Base-by-base conservation (phyloP, 1,284 basidiomycete species). In the Ceraceosorus guamensis region DNA sequence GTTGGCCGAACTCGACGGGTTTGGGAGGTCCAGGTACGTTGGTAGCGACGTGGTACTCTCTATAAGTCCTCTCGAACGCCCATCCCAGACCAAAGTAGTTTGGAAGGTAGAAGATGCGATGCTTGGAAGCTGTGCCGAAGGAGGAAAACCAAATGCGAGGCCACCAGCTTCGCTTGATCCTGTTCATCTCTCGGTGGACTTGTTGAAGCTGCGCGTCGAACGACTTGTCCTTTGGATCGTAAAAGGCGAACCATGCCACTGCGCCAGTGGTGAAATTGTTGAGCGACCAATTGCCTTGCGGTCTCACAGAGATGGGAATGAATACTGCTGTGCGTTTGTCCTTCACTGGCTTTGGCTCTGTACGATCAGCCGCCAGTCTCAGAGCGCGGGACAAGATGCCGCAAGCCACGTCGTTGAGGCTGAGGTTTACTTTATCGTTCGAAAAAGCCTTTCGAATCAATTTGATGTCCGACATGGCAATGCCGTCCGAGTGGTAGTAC, bases 251-350 rank as follows among this genome's bases (percentile, higher is more conserved):
- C 73, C 73, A 75, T 3, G 69, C 69, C 35, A 75, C 66, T 4
- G 66, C 66, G 6, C 72, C 73, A 6, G 72, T 73, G 5, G 73
- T 75, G 39, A 53, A 67, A 48, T 75, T 75, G 60, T 60, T 62
- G 51, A 75, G 59, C 37, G 63, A 62, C 70, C 71, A 75, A 50
- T 75, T 66, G 24, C 71, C 71, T 44, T 62, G 57, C 34, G 69
- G 70, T 32, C 73, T 68, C 32, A 68, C 55, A 18, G 63, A 67
- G 56, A 75, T 71, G 35, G 73, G 73, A 7, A 75, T 63, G 60
- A 75, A 74, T 53, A 75, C 62, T 46, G 73, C 72, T 6, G 71
- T 64, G n/a, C 73, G 68, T 52, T 69, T 67, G 56, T 74, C 73
- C 48, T 60, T 63, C 56, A 70, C 63, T 13, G 57, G 55, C 24